Conservation (phyloP, 495 filamentous ascomycete species). For the Aspergillus cavernicola region DNA sequence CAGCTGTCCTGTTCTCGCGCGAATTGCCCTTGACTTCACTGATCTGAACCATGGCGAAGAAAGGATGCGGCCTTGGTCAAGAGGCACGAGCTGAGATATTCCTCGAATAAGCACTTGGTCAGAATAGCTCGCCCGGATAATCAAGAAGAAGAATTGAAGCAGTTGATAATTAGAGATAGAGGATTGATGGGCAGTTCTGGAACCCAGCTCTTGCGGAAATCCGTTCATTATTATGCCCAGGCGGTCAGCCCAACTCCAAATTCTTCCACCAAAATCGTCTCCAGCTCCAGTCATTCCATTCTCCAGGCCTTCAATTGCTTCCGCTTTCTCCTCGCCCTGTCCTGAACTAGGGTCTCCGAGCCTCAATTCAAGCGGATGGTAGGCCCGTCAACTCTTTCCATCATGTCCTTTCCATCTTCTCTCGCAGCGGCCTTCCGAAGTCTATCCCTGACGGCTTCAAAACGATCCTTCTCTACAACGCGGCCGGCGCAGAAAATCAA, state of each 20-base stretch:
- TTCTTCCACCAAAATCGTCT: conserved; percentile 28
- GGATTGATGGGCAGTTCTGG: conserved; percentile 3
- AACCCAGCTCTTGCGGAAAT: conserved; percentile 17
- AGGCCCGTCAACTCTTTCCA: conserved; percentile 27
- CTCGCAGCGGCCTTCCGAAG: conserved; percentile 40
- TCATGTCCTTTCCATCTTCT: conserved; percentile 36
- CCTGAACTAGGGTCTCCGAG: conserved; percentile 11
- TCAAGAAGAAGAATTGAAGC: conserved; percentile 15
- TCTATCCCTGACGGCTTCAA: conserved; percentile 38
- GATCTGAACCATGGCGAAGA: conserved; percentile 79
- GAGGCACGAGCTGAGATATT: conserved; percentile 18
- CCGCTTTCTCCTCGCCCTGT: conserved; percentile 10
- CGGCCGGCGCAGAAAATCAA: conserved; percentile 31
- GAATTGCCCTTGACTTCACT: conserved; percentile 93
- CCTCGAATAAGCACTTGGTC: neutral
- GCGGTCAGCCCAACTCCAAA: conserved; percentile 40
- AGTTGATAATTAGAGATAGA: conserved; percentile 1
- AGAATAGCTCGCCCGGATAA: conserved; percentile 1
- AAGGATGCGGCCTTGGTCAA: conserved; percentile 24
- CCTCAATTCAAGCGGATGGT: conserved; percentile 27
- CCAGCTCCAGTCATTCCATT: neutral
- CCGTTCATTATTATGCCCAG: conserved; percentile 23
- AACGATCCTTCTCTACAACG: conserved; percentile 43
- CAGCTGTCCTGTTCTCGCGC: conserved; percentile 91
- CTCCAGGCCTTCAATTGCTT: neutral